Percentiles rank a stretch among this genome's conserved stretches.
phyloP scores from a whole-genome alignment of 257 asterid species.

The Fraxinus americana region DNA sequence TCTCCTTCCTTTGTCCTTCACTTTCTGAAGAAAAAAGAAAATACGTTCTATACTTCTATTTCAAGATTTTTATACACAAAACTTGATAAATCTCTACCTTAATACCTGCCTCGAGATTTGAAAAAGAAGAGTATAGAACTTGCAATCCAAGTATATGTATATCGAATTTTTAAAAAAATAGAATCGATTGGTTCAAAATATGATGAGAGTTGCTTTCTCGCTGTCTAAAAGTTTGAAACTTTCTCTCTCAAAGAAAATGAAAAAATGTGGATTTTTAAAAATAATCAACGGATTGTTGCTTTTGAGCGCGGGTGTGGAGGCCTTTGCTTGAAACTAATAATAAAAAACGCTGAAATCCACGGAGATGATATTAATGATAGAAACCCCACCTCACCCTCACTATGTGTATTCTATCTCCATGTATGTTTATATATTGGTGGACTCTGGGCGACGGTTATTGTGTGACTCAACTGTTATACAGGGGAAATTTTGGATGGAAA shows the following conservation, averaged over 20 bases:
- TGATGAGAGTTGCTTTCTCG: constrained; percentile 45
- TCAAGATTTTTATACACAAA: constrained; percentile 28
- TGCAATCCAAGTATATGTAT: constrained; percentile 34
- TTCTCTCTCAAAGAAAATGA: constrained; percentile 29
- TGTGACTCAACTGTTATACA: not conserved
- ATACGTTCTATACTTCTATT: constrained; percentile 10
- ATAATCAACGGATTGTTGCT: constrained; percentile 77
- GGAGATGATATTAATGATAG: constrained; percentile 67
- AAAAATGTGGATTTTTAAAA: constrained; percentile 24
- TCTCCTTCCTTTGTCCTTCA: constrained; percentile 16
- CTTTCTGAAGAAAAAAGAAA: constrained; percentile 38
- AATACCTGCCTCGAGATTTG: constrained; percentile 72
- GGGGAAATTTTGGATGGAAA: no score
- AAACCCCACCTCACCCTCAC: constrained; percentile 55
- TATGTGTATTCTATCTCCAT: constrained; percentile 16
- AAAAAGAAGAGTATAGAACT: constrained; percentile 32
- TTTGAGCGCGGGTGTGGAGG: constrained; percentile 77
- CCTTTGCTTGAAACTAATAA: constrained; percentile 49
- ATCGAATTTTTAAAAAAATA: constrained; percentile 1
- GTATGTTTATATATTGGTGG: not conserved
- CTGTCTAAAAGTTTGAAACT: constrained; percentile 34
- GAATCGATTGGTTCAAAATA: constrained; percentile 37
- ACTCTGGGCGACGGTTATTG: constrained; percentile 23
- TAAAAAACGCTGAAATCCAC: constrained; percentile 82
- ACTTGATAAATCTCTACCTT: constrained; percentile 16